These are phyloP conservation scores for Kazachstania sp. DNA, from an alignment of 1,139 yeast genomes.

Conservation along the genomic window DNA sequence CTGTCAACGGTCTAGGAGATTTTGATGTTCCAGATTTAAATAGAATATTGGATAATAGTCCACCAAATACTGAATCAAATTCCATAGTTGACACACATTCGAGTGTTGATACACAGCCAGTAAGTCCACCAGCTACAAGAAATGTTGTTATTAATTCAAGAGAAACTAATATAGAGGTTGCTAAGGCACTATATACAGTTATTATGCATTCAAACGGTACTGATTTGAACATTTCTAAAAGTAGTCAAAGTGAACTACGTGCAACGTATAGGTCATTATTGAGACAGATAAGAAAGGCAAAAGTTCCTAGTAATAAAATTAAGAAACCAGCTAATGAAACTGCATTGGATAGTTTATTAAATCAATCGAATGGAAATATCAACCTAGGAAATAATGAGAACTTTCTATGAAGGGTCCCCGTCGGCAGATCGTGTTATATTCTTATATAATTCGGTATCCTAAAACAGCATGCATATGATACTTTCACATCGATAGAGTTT, in stretches of 20 bases:
- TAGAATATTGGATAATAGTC: slow-evolving; percentile 9
- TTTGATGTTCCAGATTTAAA: slow-evolving; percentile 15
- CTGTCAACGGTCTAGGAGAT: neutral
- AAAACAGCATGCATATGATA: neutral
- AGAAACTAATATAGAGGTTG: slow-evolving; percentile 26
- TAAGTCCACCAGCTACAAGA: slow-evolving; percentile 1
- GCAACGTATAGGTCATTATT: slow-evolving; percentile 7
- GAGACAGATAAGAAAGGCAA: slow-evolving; percentile 11
- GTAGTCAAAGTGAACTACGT: slow-evolving; percentile 21
- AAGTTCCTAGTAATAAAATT: slow-evolving; percentile 5
- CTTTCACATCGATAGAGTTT: too few species aligned
- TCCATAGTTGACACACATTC: neutral
- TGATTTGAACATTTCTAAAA: slow-evolving; percentile 24
- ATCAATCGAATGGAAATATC: neutral
- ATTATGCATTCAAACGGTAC: slow-evolving; percentile 25
- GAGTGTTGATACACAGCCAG: neutral
- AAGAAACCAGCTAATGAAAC: neutral
- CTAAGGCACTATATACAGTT: slow-evolving; percentile 26
- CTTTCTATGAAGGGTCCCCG: neutral
- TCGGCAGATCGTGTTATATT: too few species aligned
- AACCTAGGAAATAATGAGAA: neutral
- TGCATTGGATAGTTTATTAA: neutral
- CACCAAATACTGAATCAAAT: neutral
- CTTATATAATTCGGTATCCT: too few species aligned
- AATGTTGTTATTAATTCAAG: slow-evolving; percentile 8